A percentile compares a stretch with the other conserved stretches of the same genome.
phyloP scores from a whole-genome alignment of 2,329 filamentous ascomycete genomes.

The Colletotrichum acutatum region DNA sequence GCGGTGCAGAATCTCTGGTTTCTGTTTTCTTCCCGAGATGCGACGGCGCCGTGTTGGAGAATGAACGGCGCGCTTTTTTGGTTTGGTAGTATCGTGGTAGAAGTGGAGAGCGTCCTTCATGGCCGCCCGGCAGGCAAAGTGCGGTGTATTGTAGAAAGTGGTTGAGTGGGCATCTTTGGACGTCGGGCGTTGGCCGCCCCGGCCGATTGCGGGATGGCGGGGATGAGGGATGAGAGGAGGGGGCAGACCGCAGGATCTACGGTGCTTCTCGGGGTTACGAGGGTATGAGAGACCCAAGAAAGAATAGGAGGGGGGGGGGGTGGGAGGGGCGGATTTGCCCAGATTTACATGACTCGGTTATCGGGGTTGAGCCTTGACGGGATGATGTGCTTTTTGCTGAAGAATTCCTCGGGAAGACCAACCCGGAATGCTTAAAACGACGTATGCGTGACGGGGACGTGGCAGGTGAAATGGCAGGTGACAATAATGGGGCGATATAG shows the following conservation, averaged over 20 bases:
- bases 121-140: background rate
- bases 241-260: background rate
- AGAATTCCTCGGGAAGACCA: background rate
- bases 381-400: slow-evolving; percentile 8
- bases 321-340: background rate
- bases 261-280: background rate
- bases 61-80: background rate
- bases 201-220: background rate
- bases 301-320: background rate
- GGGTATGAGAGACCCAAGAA: background rate
- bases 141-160: background rate
- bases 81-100: background rate
- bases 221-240: background rate
- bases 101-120: background rate
- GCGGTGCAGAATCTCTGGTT: background rate
- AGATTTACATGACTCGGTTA: slow-evolving; percentile 31
- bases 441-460: slow-evolving; percentile 6
- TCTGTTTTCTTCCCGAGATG: background rate
- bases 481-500: background rate
- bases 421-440: slow-evolving; percentile 20
- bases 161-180: background rate
- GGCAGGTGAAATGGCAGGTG: background rate
- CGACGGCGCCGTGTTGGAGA: background rate
- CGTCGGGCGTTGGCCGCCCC: background rate
- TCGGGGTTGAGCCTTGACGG: slow-evolving; percentile 4